These are phyloP conservation scores for Hemileccinum rubropunctum DNA, from an alignment of 768 basidiomycete genomes.

Conservation along the genomic window DNA sequence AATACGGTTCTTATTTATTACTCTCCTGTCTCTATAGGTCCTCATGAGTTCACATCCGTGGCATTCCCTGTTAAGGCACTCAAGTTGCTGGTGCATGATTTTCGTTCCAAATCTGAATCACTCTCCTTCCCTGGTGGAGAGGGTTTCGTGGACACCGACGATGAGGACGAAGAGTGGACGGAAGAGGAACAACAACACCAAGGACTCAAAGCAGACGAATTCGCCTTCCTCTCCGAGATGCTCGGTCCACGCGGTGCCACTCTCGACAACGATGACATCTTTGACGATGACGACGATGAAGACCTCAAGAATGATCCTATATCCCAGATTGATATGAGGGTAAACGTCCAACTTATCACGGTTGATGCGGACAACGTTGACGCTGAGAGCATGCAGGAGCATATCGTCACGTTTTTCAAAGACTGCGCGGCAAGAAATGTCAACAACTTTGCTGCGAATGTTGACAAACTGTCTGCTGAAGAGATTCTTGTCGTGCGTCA, in stretches of 20 bases:
- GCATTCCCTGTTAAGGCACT: slow-evolving; percentile 91
- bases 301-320: slow-evolving; percentile 86
- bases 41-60: slow-evolving; percentile 81
- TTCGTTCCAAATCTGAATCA: slow-evolving; percentile 76
- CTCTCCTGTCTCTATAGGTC: slow-evolving; percentile 47
- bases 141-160: slow-evolving; percentile 68
- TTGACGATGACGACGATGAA: slow-evolving; percentile 77
- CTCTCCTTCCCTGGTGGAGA: slow-evolving; percentile 61
- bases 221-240: slow-evolving; percentile 81
- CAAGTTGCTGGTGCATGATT: slow-evolving; percentile 82
- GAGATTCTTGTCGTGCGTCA: slow-evolving; percentile 66
- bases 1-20: slow-evolving; percentile 18
- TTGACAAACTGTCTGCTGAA: slow-evolving; percentile 66
- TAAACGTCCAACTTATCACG: slow-evolving; percentile 22
- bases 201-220: slow-evolving; percentile 67
- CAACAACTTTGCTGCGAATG: slow-evolving; percentile 57
- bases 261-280: slow-evolving; percentile 75
- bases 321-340: slow-evolving; percentile 80
- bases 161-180: slow-evolving; percentile 92
- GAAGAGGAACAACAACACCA: slow-evolving; percentile 76
- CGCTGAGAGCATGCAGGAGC: slow-evolving; percentile 42
- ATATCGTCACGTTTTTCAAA: slow-evolving; percentile 66
- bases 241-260: slow-evolving; percentile 70
- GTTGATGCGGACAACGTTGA: slow-evolving; percentile 16
- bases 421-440: slow-evolving; percentile 65